Conservation (phyloP, 257 asterid species). For the Handroanthus guayacan region DNA sequence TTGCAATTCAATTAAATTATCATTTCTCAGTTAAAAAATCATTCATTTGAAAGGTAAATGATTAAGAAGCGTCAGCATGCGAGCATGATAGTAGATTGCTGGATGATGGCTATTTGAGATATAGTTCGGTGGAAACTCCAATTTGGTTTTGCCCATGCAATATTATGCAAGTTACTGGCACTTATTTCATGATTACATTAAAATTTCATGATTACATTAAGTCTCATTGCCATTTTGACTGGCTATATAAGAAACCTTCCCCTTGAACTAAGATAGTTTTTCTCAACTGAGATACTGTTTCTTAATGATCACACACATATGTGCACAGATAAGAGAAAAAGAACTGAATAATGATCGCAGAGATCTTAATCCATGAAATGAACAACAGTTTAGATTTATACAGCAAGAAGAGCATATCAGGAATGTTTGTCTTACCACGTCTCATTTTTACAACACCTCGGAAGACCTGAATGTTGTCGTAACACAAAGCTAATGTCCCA, state of each 20-base stretch:
- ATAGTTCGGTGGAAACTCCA: constrained; percentile 1
- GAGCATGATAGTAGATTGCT: not conserved
- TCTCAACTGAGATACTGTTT: constrained; percentile 7
- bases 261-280: constrained; percentile 5
- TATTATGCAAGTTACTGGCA: not conserved
- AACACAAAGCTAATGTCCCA: constrained; percentile 94
- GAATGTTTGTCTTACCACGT: constrained; percentile 71
- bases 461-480: constrained; percentile 89
- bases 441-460: constrained; percentile 97
- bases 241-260: not conserved
- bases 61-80: constrained; percentile 13
- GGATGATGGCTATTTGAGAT: not conserved
- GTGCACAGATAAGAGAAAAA: constrained; percentile 6
- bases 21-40: not conserved
- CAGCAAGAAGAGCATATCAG: constrained; percentile 30
- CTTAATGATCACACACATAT: not conserved
- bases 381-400: constrained; percentile 9
- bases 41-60: not conserved
- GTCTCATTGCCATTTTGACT: not conserved
- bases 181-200: constrained; percentile 4
- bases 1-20: not conserved
- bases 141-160: not conserved
- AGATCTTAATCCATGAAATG: constrained; percentile 9
- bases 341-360: not conserved
- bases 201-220: constrained; percentile 13